Percentiles rank a stretch among this genome's conserved stretches.
Conservation (phyloP, 179 eudicot species). For the Heliamphora pulchella region DNA sequence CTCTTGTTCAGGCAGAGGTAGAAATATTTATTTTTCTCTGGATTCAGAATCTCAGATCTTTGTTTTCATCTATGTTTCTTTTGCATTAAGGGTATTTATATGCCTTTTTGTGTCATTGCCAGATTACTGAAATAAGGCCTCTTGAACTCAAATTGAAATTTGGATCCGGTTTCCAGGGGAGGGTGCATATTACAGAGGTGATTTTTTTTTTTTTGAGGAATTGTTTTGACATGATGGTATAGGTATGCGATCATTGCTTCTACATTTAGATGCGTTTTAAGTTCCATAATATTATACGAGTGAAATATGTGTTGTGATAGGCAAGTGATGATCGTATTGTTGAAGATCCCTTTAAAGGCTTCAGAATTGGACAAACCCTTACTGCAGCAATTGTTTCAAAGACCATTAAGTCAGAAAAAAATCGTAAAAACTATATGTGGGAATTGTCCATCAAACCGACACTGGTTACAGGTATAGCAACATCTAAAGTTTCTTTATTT, state of each 20-base stretch:
- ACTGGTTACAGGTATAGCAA: slow-evolving; percentile 44
- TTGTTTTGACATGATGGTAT: background rate
- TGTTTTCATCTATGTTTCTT: too few species aligned
- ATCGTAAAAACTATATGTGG: slow-evolving; percentile 45
- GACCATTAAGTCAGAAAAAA: slow-evolving; percentile 32
- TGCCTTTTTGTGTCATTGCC: slow-evolving; percentile 10
- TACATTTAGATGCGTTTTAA: background rate
- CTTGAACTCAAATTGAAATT: slow-evolving; percentile 83
- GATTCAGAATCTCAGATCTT: background rate
- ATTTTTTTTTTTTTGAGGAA: background rate
- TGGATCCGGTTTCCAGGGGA: slow-evolving; percentile 73
- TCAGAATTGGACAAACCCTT: slow-evolving; percentile 71
- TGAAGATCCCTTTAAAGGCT: slow-evolving; percentile 58
- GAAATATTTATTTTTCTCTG: background rate
- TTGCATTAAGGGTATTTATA: background rate
- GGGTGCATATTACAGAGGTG: slow-evolving; percentile 88
- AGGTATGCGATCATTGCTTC: background rate
- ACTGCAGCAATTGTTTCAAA: slow-evolving; percentile 67
- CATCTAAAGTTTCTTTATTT: background rate
- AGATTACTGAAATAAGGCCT: slow-evolving; percentile 79
- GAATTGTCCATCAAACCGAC: slow-evolving; percentile 81
- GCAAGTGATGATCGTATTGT: slow-evolving; percentile 44
- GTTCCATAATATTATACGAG: background rate
- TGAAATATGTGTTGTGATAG: slow-evolving; percentile 22
- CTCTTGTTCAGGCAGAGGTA: slow-evolving; percentile 80